Conservation (phyloP, 2,329 filamentous ascomycete species). For the Fusarium sp. region DNA sequence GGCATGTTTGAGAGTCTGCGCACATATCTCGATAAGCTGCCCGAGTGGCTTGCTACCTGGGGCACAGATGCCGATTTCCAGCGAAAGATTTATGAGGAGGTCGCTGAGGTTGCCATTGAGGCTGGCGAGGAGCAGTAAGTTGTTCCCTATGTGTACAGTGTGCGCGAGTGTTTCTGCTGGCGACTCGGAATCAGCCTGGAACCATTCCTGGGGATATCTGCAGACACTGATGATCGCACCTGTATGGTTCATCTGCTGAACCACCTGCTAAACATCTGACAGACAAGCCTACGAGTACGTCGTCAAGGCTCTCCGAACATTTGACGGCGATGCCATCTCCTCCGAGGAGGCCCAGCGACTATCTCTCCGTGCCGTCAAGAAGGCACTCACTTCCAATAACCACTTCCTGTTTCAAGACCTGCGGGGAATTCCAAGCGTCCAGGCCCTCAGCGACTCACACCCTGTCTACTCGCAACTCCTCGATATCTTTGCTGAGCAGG, state of each 20-base stretch:
- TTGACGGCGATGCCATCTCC: slow-evolving; percentile 65
- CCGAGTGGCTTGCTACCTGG: slow-evolving; percentile 86
- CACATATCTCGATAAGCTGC: slow-evolving; percentile 83
- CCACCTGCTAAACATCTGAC: slow-evolving; percentile 26
- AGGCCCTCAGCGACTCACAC: slow-evolving; percentile 86
- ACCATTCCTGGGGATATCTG: neutral
- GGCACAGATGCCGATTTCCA: slow-evolving; percentile 82
- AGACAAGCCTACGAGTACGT: slow-evolving; percentile 74
- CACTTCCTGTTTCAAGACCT: slow-evolving; percentile 83
- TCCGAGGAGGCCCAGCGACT: slow-evolving; percentile 70
- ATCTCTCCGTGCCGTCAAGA: slow-evolving; percentile 66
- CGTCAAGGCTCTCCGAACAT: slow-evolving; percentile 69
- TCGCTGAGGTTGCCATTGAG: slow-evolving; percentile 83
- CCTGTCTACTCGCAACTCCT: slow-evolving; percentile 89
- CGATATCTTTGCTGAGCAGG: slow-evolving; percentile 93
- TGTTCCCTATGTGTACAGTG: neutral
- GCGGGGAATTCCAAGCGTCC: slow-evolving; percentile 82
- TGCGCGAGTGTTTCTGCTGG: neutral
- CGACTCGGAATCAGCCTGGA: neutral
- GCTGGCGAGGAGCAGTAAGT: slow-evolving; percentile 80
- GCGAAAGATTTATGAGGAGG: slow-evolving; percentile 84
- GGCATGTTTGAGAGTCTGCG: slow-evolving; percentile 85
- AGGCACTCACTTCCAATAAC: slow-evolving; percentile 61
- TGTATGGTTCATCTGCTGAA: neutral
- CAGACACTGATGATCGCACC: neutral